Conservation (phyloP, 306 rosid species). For the Cicer cuneatum region DNA sequence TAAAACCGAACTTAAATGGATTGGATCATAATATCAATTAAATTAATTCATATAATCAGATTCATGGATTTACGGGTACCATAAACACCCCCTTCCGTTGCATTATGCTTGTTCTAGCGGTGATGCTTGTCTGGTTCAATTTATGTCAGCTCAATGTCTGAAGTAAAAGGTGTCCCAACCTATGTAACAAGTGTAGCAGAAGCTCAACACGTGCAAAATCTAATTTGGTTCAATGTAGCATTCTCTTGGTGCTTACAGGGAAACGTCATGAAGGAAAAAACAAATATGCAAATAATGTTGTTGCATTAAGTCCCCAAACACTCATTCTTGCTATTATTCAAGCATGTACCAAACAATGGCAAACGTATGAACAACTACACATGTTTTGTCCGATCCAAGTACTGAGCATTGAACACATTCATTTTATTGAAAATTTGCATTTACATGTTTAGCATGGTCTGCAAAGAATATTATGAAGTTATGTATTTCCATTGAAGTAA, state of each 20-base stretch:
- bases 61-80: too few species aligned
- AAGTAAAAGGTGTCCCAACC: conserved; percentile 3
- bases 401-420: conserved; percentile 19
- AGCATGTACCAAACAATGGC: conserved; percentile 10
- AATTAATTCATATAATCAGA: too few species aligned
- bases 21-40: too few species aligned
- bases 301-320: neutral
- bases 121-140: neutral
- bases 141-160: neutral
- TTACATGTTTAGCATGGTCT: conserved; percentile 13
- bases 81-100: neutral
- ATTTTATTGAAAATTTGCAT: neutral
- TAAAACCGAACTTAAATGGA: too few species aligned
- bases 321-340: conserved; percentile 7
- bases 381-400: conserved; percentile 23
- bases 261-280: too few species aligned
- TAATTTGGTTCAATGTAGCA: neutral
- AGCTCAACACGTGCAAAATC: neutral
- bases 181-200: neutral
- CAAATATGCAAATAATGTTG: neutral
- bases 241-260: neutral
- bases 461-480: conserved; percentile 26
- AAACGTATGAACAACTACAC: conserved; percentile 4
- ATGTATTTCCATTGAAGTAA: conserved; percentile 3
- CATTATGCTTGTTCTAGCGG: neutral